These are phyloP conservation scores for Kwoniella shandongensis DNA, from an alignment of 768 basidiomycete genomes.

Conservation along the genomic window DNA sequence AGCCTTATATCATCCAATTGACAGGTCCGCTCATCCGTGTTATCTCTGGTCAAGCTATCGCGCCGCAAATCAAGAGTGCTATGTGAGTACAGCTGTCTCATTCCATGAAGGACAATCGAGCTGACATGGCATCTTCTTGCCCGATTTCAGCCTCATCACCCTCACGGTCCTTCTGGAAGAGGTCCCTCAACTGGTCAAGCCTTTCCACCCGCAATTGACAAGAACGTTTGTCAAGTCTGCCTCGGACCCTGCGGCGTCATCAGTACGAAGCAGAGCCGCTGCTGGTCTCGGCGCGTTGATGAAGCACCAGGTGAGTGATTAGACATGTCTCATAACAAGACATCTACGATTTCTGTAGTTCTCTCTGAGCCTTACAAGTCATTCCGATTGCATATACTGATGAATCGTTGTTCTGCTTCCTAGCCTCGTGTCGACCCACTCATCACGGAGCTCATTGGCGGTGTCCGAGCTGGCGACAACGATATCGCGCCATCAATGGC, in stretches of 20 bases:
- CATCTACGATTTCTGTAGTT: no score
- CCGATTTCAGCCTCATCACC: constrained; percentile 61
- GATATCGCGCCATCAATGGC: constrained; percentile 73
- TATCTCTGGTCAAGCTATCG: constrained; percentile 72
- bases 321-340: neutral
- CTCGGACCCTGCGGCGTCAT: constrained; percentile 71
- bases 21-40: constrained; percentile 95
- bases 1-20: constrained; percentile 91
- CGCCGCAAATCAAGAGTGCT: constrained; percentile 87
- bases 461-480: constrained; percentile 60
- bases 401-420: neutral
- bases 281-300: constrained; percentile 85
- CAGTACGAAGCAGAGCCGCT: constrained; percentile 78
- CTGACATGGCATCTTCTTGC: constrained; percentile 9
- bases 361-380: no score
- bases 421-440: constrained; percentile 90
- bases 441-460: constrained; percentile 73
- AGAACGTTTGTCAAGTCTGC: constrained; percentile 93
- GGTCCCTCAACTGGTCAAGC: constrained; percentile 86
- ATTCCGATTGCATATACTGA: no score
- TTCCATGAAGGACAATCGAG: neutral
- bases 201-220: constrained; percentile 97
- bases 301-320: constrained; percentile 62
- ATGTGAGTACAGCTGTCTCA: constrained; percentile 58
- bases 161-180: constrained; percentile 78